Percentiles rank a stretch among this genome's conserved stretches.
These are phyloP conservation scores for Fremontodendron californicum DNA, from an alignment of 345 rosid genomes.

Conservation along the genomic window DNA sequence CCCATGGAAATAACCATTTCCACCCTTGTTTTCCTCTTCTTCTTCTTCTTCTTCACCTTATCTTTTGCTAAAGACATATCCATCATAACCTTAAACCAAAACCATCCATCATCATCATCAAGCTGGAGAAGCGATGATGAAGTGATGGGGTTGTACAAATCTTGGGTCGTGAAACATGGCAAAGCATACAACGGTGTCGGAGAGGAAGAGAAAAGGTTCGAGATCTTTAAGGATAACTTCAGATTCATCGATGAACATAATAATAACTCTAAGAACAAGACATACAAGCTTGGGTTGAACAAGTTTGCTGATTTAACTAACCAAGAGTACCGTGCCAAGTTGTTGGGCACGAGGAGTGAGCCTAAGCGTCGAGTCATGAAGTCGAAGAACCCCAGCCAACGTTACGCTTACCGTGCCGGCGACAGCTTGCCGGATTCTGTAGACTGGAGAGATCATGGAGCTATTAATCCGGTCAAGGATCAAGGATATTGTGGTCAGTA, in stretches of 20 bases:
- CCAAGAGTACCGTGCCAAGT: conserved; percentile 61
- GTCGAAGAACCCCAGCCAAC: conserved; percentile 35
- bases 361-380: conserved; percentile 41
- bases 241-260: conserved; percentile 65
- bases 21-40: conserved; percentile 30
- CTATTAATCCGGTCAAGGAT: conserved; percentile 70
- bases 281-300: conserved; percentile 66
- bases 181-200: conserved; percentile 55
- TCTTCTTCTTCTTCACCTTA: conserved; percentile 16
- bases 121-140: conserved; percentile 65
- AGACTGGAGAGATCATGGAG: conserved; percentile 80
- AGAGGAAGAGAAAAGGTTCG: conserved; percentile 53
- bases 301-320: conserved; percentile 81
- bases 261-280: conserved; percentile 49
- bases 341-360: conserved; percentile 43
- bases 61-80: conserved; percentile 45
- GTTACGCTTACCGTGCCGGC: conserved; percentile 35
- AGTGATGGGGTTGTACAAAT: conserved; percentile 56
- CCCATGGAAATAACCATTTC: conserved; percentile 8
- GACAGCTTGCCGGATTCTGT: conserved; percentile 56
- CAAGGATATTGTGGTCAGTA: conserved; percentile 78
- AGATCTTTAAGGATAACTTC: conserved; percentile 77
- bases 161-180: conserved; percentile 58
- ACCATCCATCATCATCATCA: conserved; percentile 14
- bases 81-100: conserved; percentile 32